Base-by-base conservation (phyloP, 2,329 filamentous ascomycete species). In the Stenocarpella maydis region DNA sequence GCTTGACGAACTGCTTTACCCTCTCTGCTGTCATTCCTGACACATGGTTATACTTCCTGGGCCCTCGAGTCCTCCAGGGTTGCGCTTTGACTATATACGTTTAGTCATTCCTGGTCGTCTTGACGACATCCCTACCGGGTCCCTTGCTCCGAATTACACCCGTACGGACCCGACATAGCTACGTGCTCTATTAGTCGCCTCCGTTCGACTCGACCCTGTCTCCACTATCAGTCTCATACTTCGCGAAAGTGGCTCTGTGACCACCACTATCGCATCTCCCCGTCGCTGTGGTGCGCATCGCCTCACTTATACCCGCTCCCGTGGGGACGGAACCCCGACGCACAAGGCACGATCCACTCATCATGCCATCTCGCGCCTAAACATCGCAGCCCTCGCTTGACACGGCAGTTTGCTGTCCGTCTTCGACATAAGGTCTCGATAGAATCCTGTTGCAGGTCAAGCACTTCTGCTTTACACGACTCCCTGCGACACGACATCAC, bases 331-430 rank as follows among this genome's bases (percentile, higher is more conserved):
- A 52, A 52, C 54, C 34, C 34, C 65, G 43, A 50, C 52, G 65
- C 52, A 12, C 39, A 49, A 26, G 21, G 28, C 41, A 58, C 43
- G 49, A 47, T 65, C 41, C 65, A 65, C 52, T 26, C 65, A 69
- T 53, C 60, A 69, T 71, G 69, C 60, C 52, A 71, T 65, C 60
- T 65, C 60, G 60, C 37, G 31, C 37, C 45, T 70, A 54, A 60
- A 63, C 34, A 63, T 58, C 65, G 65, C 41, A 41, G 34, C 50
- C 19, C 58, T 61, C 53, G 52, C 60, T 52, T 50, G 64, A 53
- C 66, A 69, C 69, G n/a, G 60, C 65, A 54, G 45, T 37, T 41
- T 21, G 24, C 50, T 71, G 52, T 41, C 60, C 65, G 31, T 68
- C 52, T 24, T 63, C 43, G 58, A 69, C 45, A 52, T 53, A 49